phyloP scores from a whole-genome alignment of 2,329 filamentous ascomycete genomes.

The Macroventuria anomochaeta region DNA sequence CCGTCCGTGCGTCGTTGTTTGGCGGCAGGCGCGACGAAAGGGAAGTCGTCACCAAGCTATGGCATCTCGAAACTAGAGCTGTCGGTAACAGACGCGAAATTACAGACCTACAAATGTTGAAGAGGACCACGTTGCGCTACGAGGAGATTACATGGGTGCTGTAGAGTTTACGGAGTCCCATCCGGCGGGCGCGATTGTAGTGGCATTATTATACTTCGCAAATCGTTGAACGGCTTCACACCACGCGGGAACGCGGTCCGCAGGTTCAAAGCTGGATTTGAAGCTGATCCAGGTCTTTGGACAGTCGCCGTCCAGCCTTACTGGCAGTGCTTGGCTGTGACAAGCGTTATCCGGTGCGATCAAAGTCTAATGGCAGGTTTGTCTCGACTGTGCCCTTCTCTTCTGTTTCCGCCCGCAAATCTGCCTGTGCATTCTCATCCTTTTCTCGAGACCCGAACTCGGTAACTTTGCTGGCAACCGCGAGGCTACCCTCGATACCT shows the following conservation, averaged over 20 bases:
- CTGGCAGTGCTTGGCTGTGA: background rate
- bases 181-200: background rate
- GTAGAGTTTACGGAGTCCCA: background rate
- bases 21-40: background rate
- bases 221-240: background rate
- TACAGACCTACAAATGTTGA: background rate
- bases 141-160: background rate
- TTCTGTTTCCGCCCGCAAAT: background rate
- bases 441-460: slow-evolving; percentile 18
- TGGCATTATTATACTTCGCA: slow-evolving; percentile 1
- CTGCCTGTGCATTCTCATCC: background rate
- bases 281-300: background rate
- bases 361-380: background rate
- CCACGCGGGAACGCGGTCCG: background rate
- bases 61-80: background rate
- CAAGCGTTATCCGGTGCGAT: background rate
- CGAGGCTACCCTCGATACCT: slow-evolving; percentile 46
- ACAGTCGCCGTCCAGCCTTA: background rate
- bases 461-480: slow-evolving; percentile 44
- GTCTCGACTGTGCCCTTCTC: slow-evolving; percentile 1
- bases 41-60: background rate
- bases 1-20: background rate
- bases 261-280: background rate
- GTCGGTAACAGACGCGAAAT: background rate
- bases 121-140: background rate